phyloP scores from a whole-genome alignment of 805 yeast species.

The Ogataea degrootiae region DNA sequence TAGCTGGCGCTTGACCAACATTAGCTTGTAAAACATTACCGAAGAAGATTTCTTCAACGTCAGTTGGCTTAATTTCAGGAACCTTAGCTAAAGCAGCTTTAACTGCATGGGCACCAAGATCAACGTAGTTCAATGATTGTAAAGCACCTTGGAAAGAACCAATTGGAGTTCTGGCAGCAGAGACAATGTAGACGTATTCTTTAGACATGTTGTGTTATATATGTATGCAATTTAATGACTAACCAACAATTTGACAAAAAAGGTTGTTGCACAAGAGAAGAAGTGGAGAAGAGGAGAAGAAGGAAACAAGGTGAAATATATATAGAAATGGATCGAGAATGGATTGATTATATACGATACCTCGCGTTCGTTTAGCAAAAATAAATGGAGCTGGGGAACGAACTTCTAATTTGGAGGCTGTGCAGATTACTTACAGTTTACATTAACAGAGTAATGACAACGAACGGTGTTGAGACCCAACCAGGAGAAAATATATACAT shows the following conservation, averaged over 20 bases:
- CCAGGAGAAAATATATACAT: too few relatives aligned
- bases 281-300: too few relatives aligned
- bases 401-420: too few relatives aligned
- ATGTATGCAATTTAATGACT: too few relatives aligned
- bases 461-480: neutral
- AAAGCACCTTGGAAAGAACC: slow-evolving; percentile 90
- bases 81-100: slow-evolving; percentile 80
- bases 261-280: too few relatives aligned
- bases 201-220: slow-evolving; percentile 18
- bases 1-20: slow-evolving; percentile 96
- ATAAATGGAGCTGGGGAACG: too few relatives aligned
- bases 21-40: slow-evolving; percentile 93
- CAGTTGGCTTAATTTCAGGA: slow-evolving; percentile 70
- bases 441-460: too few relatives aligned
- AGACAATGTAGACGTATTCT: slow-evolving; percentile 74
- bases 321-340: neutral
- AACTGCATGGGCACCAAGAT: slow-evolving; percentile 90
- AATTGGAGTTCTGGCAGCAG: slow-evolving; percentile 91
- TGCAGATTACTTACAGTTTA: too few relatives aligned
- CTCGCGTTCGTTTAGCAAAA: too few relatives aligned
- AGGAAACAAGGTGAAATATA: neutral
- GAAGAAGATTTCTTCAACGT: slow-evolving; percentile 84
- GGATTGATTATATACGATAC: too few relatives aligned
- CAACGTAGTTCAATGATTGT: slow-evolving; percentile 70
- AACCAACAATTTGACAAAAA: neutral